These are phyloP conservation scores for Calocera cornea DNA, from an alignment of 768 basidiomycete species.

Conservation along the genomic window DNA sequence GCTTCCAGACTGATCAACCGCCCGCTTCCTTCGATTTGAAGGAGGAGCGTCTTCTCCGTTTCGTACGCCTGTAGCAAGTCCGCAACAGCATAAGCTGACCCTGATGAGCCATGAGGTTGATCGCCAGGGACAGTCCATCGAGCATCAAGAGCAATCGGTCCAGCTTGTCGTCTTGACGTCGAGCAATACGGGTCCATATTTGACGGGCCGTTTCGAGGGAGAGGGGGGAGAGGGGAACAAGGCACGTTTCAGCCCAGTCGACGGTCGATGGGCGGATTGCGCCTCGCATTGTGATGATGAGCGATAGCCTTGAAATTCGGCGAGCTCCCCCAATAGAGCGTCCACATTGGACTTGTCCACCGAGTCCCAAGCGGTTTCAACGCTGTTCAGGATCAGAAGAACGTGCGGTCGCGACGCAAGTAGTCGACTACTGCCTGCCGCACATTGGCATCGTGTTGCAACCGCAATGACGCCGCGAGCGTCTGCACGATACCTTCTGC, in stretches of 20 bases:
- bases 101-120: neutral
- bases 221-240: neutral
- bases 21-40: neutral
- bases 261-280: neutral
- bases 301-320: slow-evolving; percentile 20
- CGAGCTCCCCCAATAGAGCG: slow-evolving; percentile 19
- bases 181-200: slow-evolving; percentile 19
- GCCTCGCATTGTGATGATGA: slow-evolving; percentile 28
- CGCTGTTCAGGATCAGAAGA: slow-evolving; percentile 29
- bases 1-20: slow-evolving; percentile 16
- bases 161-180: slow-evolving; percentile 8
- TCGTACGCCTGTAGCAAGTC: neutral
- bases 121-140: neutral
- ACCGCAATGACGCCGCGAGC: slow-evolving; percentile 18
- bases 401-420: slow-evolving; percentile 16
- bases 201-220: slow-evolving; percentile 15
- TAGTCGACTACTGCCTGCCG: slow-evolving; percentile 18
- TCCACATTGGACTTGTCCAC: slow-evolving; percentile 17
- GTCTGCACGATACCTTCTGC: slow-evolving; percentile 19
- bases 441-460: slow-evolving; percentile 16
- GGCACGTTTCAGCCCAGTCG: neutral
- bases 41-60: neutral
- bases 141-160: neutral
- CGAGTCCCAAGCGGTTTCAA: slow-evolving; percentile 30
- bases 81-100: neutral